A percentile compares a stretch with the other conserved stretches of the same genome.
Evolutionary conservation across 352 stramenopile species (phyloP).

Genomic region (Pythium pectinolyticum): DNA sequence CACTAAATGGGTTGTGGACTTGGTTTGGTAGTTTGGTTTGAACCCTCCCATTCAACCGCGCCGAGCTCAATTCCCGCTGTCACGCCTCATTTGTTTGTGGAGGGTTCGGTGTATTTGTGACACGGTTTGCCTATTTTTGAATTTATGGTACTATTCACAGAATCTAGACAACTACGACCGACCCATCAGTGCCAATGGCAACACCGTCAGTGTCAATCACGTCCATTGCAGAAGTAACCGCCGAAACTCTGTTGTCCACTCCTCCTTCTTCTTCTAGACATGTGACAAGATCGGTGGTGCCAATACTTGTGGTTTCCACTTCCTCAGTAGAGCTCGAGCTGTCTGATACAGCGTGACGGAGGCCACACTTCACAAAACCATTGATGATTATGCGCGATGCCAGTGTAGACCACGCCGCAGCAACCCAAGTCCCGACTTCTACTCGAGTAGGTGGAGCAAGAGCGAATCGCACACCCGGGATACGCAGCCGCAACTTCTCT

Average conservation of each 20-base stretch:
- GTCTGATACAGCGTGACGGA: neutral
- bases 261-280: too few species aligned
- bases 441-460: neutral
- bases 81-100: neutral
- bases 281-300: too few species aligned
- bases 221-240: too few species aligned
- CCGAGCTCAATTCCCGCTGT: too few species aligned
- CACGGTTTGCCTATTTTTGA: neutral
- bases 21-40: neutral
- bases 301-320: neutral
- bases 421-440: neutral
- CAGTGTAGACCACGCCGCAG: neutral
- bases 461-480: neutral
- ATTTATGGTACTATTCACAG: too few species aligned
- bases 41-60: neutral
- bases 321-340: neutral
- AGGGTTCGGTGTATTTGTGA: neutral
- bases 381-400: neutral
- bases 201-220: too few species aligned
- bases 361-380: neutral
- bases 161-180: too few species aligned
- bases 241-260: too few species aligned
- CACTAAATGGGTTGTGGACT: neutral
- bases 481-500: slow-evolving; percentile 3
- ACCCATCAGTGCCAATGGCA: too few species aligned